phyloP scores from a whole-genome alignment of 1,284 basidiomycete species.

The Kwoniella shivajii region DNA sequence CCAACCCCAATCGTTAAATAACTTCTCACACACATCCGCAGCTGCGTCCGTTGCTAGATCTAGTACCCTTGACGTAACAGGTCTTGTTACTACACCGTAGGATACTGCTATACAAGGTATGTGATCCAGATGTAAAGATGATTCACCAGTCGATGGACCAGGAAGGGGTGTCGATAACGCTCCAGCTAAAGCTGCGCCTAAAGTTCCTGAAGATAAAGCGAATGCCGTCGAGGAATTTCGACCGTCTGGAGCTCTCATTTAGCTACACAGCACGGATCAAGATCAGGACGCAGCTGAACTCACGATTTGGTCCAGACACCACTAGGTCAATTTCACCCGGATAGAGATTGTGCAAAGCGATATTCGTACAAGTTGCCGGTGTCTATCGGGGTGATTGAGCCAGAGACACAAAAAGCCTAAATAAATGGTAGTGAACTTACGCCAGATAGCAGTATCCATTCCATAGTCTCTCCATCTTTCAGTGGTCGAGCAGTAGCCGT shows the following conservation, averaged over 20 bases:
- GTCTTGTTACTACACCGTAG: slow-evolving; percentile 76
- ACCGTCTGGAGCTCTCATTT: slow-evolving; percentile 55
- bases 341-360: slow-evolving; percentile 84
- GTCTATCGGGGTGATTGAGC: slow-evolving; percentile 60
- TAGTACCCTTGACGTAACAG: slow-evolving; percentile 64
- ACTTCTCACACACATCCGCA: slow-evolving; percentile 66
- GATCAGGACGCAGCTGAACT: slow-evolving; percentile 9
- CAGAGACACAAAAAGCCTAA: slow-evolving; percentile 5
- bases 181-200: slow-evolving; percentile 86
- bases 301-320: slow-evolving; percentile 58
- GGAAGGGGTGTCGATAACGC: slow-evolving; percentile 78
- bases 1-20: slow-evolving; percentile 78
- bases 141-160: slow-evolving; percentile 66
- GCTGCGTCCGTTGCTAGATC: slow-evolving; percentile 72
- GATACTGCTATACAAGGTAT: slow-evolving; percentile 74
- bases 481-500: slow-evolving; percentile 66
- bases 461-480: slow-evolving; percentile 72
- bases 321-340: slow-evolving; percentile 79
- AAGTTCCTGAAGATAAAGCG: slow-evolving; percentile 81
- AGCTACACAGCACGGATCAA: background rate
- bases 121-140: slow-evolving; percentile 34
- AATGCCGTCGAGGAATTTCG: slow-evolving; percentile 83
- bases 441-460: slow-evolving; percentile 85
- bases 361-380: slow-evolving; percentile 85
- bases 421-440: slow-evolving; percentile 58